Evolutionary conservation across 805 yeast genomes (phyloP).

Genomic region (Dipodascus geniculatus): DNA sequence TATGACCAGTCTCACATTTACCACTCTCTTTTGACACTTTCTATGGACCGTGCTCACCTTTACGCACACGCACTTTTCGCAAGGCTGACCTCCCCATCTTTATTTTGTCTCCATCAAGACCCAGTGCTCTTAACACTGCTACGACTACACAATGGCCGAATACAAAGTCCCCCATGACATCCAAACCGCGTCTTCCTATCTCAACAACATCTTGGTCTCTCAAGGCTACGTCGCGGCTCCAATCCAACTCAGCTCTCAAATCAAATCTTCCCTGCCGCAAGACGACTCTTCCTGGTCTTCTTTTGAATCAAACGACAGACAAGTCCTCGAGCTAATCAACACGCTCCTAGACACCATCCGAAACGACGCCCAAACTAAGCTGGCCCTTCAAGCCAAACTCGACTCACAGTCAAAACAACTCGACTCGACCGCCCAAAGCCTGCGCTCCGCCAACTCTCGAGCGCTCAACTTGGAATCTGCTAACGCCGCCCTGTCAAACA

Average conservation of each 20-base stretch:
- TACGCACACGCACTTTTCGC: too few species aligned
- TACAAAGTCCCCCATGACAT: constrained; percentile 5
- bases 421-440: background rate
- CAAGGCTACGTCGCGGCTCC: constrained; percentile 13
- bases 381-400: background rate
- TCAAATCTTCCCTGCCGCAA: background rate
- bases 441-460: background rate
- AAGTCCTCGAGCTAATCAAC: constrained; percentile 16
- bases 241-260: background rate
- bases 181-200: constrained; percentile 13
- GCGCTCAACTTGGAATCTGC: background rate
- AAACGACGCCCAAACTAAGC: constrained; percentile 9
- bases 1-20: too few species aligned
- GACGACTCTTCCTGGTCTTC: background rate
- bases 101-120: too few species aligned
- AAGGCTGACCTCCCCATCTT: too few species aligned
- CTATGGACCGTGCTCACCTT: too few species aligned
- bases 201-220: constrained; percentile 16
- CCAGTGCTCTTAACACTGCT: too few species aligned
- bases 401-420: background rate
- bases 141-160: too few species aligned
- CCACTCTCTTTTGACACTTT: too few species aligned
- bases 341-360: constrained; percentile 16
- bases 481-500: background rate
- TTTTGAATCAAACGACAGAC: constrained; percentile 10